A percentile compares a stretch with the other conserved stretches of the same genome.
Evolutionary conservation across 2,329 filamentous ascomycete genomes (phyloP).

Genomic region (Geoglossum cookeanum): DNA sequence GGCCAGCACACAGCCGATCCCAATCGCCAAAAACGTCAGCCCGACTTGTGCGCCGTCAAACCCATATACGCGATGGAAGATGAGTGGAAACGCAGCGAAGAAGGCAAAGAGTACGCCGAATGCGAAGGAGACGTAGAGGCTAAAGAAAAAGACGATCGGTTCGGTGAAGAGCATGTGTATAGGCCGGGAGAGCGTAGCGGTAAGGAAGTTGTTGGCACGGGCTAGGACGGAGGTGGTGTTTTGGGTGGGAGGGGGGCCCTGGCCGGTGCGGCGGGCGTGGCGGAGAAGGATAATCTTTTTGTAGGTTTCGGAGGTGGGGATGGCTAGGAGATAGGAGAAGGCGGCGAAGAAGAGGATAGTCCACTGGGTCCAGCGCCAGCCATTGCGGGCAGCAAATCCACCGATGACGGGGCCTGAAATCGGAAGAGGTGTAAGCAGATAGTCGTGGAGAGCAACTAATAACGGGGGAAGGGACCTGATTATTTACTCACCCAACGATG

Average conservation of each 20-base stretch:
- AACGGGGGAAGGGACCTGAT: neutral
- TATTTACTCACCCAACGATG: neutral
- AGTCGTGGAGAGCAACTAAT: too few relatives aligned
- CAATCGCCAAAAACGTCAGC: slow-evolving; percentile 10
- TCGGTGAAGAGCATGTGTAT: slow-evolving; percentile 14
- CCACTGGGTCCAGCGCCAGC: slow-evolving; percentile 20
- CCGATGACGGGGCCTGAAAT: slow-evolving; percentile 10
- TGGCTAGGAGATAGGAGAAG: slow-evolving; percentile 14
- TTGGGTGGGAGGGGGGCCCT: neutral
- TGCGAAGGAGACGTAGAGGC: slow-evolving; percentile 12
- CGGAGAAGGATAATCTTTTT: slow-evolving; percentile 17
- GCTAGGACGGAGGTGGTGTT: neutral
- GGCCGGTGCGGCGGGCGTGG: slow-evolving; percentile 12
- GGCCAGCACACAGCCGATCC: slow-evolving; percentile 11
- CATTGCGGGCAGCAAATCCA: slow-evolving; percentile 14
- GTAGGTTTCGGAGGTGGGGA: slow-evolving; percentile 16
- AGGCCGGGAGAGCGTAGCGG: slow-evolving; percentile 6
- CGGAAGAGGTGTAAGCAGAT: neutral
- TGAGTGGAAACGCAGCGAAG: slow-evolving; percentile 11
- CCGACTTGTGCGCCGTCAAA: slow-evolving; percentile 11
- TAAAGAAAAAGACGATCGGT: slow-evolving; percentile 11
- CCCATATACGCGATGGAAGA: slow-evolving; percentile 10
- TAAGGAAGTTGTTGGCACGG: neutral
- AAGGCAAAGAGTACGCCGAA: slow-evolving; percentile 14
- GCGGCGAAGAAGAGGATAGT: slow-evolving; percentile 16